phyloP scores from a whole-genome alignment of 805 yeast species.

The Teunomyces panamensis region DNA sequence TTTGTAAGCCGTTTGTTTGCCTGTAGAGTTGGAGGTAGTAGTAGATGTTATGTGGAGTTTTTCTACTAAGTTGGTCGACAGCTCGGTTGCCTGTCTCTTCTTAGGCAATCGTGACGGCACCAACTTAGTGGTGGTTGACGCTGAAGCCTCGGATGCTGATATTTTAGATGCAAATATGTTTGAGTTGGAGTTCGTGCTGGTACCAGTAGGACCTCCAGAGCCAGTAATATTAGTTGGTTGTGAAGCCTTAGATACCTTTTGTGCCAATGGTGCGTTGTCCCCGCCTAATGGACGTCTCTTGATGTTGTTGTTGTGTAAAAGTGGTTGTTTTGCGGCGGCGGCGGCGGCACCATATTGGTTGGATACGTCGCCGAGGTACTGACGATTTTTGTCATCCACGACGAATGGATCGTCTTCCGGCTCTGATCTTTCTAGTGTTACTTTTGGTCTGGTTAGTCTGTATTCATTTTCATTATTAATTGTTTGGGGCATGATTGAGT shows the following conservation, averaged over 20 bases:
- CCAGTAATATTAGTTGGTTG: constrained; percentile 2
- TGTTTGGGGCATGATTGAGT: constrained; percentile 12
- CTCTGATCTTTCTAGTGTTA: not conserved
- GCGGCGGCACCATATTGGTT: constrained; percentile 17
- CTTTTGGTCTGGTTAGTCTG: constrained; percentile 33
- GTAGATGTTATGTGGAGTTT: constrained; percentile 20
- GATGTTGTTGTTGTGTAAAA: constrained; percentile 4
- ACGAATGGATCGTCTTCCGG: constrained; percentile 4
- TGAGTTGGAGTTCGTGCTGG: constrained; percentile 2
- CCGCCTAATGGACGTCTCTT: constrained; percentile 36
- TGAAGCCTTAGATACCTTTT: constrained; percentile 7
- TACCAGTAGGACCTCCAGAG: constrained; percentile 1
- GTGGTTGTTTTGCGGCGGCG: constrained; percentile 1
- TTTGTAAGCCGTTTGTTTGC: constrained; percentile 21
- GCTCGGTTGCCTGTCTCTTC: constrained; percentile 57
- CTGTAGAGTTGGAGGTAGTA: constrained; percentile 5
- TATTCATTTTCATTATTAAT: constrained; percentile 41
- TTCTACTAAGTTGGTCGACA: constrained; percentile 44
- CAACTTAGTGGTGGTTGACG: constrained; percentile 9
- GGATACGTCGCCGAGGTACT: constrained; percentile 38
- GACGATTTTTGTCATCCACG: constrained; percentile 17
- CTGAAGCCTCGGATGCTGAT: constrained; percentile 4
- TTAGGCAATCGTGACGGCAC: constrained; percentile 38
- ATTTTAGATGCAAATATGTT: constrained; percentile 2
- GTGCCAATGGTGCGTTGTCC: constrained; percentile 29